Conservation (phyloP, 306 rosid species). For the Boehmeria nivea region DNA sequence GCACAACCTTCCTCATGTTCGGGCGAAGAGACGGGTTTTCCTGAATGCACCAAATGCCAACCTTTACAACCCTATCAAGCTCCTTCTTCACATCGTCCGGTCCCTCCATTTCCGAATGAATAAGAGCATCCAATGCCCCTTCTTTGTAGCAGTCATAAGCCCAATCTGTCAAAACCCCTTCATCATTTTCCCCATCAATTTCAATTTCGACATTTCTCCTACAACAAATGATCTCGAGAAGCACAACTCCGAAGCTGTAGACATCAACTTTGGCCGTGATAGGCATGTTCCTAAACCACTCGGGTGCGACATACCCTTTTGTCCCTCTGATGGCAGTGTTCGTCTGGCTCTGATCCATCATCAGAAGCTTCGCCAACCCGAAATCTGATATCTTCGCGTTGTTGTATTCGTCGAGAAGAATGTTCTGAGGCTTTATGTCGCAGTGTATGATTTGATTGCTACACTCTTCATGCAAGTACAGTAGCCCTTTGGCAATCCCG, state of each 20-base stretch:
- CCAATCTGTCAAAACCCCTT: slow-evolving; percentile 30
- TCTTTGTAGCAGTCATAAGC: slow-evolving; percentile 28
- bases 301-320: slow-evolving; percentile 13
- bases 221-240: slow-evolving; percentile 17
- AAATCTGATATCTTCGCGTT: slow-evolving; percentile 2
- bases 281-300: slow-evolving; percentile 20
- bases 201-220: slow-evolving; percentile 21
- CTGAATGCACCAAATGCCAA: slow-evolving; percentile 38
- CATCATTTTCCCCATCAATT: not conserved
- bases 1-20: slow-evolving; percentile 21
- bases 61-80: slow-evolving; percentile 24
- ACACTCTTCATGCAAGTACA: slow-evolving; percentile 14
- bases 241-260: slow-evolving; percentile 33
- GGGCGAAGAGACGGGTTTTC: slow-evolving; percentile 22
- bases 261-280: slow-evolving; percentile 37
- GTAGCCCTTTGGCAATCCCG: not conserved
- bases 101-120: slow-evolving; percentile 16
- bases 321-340: slow-evolving; percentile 5
- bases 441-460: slow-evolving; percentile 11
- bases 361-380: slow-evolving; percentile 11
- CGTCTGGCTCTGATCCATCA: slow-evolving; percentile 3
- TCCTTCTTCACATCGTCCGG: slow-evolving; percentile 9
- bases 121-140: slow-evolving; percentile 5
- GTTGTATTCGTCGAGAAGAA: not conserved
- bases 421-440: too few relatives aligned